Percentiles rank a stretch among this genome's conserved stretches.
Evolutionary conservation across 2,329 filamentous ascomycete genomes (phyloP).

Genomic region (Teratosphaeria destructans): DNA sequence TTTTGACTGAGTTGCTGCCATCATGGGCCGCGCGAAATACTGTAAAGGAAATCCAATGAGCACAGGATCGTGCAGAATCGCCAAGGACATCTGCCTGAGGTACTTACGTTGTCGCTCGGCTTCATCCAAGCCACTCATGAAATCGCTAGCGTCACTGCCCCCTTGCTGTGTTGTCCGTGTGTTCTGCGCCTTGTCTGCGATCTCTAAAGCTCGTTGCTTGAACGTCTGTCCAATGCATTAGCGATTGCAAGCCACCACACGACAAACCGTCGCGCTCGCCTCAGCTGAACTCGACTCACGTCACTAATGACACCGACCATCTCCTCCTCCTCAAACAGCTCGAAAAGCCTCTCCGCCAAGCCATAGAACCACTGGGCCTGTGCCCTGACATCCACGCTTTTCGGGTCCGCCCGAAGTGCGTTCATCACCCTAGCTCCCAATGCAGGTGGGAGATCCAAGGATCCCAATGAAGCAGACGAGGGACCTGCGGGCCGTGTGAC

Average conservation of each 20-base stretch:
- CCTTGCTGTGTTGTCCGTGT: constrained; percentile 38
- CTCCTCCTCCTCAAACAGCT: constrained; percentile 84
- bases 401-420: constrained; percentile 81
- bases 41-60: constrained; percentile 9
- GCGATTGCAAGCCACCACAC: background rate
- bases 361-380: constrained; percentile 82
- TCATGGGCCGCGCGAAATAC: constrained; percentile 41
- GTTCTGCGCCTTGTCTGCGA: constrained; percentile 83
- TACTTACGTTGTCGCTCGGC: constrained; percentile 62
- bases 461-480: constrained; percentile 50
- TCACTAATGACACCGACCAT: constrained; percentile 50
- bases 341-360: constrained; percentile 73
- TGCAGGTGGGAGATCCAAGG: constrained; percentile 69
- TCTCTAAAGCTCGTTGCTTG: constrained; percentile 67
- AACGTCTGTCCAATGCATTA: constrained; percentile 49
- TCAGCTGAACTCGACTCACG: constrained; percentile 23
- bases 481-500: constrained; percentile 40
- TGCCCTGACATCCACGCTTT: constrained; percentile 71
- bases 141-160: constrained; percentile 59
- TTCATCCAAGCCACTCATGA: constrained; percentile 79
- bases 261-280: background rate
- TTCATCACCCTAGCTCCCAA: constrained; percentile 73
- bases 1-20: constrained; percentile 35
- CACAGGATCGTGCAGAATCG: background rate
- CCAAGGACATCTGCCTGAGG: background rate